Evolutionary conservation across 345 rosid species (phyloP), one percentile per base, ranked within the genome.

Genomic region (Carallia pectinifolia): DNA sequence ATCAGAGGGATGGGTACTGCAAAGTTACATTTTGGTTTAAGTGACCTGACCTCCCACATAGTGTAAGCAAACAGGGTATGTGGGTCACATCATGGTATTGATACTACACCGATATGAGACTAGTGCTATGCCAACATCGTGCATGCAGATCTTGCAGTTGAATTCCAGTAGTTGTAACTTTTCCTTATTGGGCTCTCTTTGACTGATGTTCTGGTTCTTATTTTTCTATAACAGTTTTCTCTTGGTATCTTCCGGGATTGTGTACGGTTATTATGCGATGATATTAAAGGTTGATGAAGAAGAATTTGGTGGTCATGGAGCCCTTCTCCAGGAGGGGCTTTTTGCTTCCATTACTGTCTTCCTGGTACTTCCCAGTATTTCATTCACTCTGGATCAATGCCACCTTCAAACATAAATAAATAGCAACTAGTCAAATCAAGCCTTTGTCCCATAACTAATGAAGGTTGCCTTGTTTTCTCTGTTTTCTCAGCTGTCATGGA

Each of bases 281-380:
- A 78, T 92, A 69, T 81, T 92, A 70, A 92, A 90, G 87, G 63
- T 95, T 13, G 97, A 90, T 44, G 99, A 92, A 83, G 97, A 92
- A 81, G 97, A 92, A 34, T 90, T 82, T 67, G 99, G 99, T 6
- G 97, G 99, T 53, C 99, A 95, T 52, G 91, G 89, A 72, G 84
- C 91, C 27, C 92, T 94, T 53, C 97, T 94, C 73, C 99, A 92
- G 80, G 94, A 95, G 79, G 97, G 99, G 19, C 89, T 95, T 61
- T 90, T 89, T 68, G 97, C 97, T 0, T 94, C 98, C 0, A 40
- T 90, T 60, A 88, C 97, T 62, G 89, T 94, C 69, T 95, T 92
- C 77, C 84, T 95, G 98, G 99, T 92, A 47, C 67, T 77, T 9
- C 55, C 15, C 60, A 1, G 38, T 36, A 8, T 61, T 67, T 58